These are phyloP conservation scores for Skeletonema menzelii DNA, from an alignment of 108 stramenopile genomes.

Conservation along the genomic window DNA sequence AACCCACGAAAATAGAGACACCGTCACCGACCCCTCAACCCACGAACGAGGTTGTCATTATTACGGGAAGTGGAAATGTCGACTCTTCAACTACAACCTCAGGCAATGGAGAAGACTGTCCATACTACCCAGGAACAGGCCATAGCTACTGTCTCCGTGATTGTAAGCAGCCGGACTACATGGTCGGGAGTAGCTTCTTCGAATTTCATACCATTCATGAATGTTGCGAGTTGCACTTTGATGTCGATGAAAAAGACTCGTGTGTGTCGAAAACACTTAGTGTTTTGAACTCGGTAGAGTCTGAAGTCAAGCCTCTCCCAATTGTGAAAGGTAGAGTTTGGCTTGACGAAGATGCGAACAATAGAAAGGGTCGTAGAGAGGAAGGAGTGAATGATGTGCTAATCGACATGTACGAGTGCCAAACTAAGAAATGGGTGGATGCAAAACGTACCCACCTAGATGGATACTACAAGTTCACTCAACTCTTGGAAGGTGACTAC, in stretches of 20 bases:
- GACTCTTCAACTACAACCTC: background rate
- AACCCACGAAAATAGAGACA: background rate
- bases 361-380: constrained; percentile 4
- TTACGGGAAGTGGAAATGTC: background rate
- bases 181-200: constrained; percentile 20
- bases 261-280: background rate
- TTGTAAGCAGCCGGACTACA: constrained; percentile 31
- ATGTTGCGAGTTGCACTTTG: constrained; percentile 20
- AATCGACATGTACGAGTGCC: constrained; percentile 28
- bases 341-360: constrained; percentile 17
- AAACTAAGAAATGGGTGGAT: constrained; percentile 12
- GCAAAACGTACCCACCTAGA: constrained; percentile 7
- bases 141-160: constrained; percentile 27
- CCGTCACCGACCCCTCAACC: background rate
- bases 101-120: background rate
- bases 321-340: constrained; percentile 12
- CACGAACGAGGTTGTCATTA: background rate
- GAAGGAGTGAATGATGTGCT: constrained; percentile 6
- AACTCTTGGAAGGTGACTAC: background rate
- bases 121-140: constrained; percentile 33
- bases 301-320: background rate
- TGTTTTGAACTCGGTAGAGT: background rate
- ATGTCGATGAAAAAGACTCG: background rate
- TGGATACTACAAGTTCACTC: constrained; percentile 15
- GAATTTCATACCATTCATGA: constrained; percentile 17